A percentile compares a stretch with the other conserved stretches of the same genome.
These are phyloP conservation scores for Ophiosphaerella korrae DNA, from an alignment of 2,329 filamentous ascomycete species.

Conservation along the genomic window DNA sequence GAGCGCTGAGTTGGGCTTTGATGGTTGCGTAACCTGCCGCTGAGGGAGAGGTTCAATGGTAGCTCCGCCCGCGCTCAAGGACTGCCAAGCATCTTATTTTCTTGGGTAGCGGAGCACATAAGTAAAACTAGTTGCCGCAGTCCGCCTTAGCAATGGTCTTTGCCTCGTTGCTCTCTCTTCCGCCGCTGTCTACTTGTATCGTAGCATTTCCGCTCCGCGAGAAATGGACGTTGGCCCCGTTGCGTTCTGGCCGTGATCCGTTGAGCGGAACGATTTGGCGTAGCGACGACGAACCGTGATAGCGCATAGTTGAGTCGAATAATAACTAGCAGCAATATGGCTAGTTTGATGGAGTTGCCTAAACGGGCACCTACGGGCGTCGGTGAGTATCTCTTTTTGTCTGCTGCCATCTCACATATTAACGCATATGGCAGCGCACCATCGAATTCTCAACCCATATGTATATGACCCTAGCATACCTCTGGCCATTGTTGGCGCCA, in stretches of 20 bases:
- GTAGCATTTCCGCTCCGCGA: conserved; percentile 3
- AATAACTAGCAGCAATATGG: conserved; percentile 17
- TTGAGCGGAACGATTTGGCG: conserved; percentile 2
- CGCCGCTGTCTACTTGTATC: conserved; percentile 19
- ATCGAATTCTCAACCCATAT: conserved; percentile 48
- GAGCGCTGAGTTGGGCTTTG: background rate
- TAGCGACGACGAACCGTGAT: background rate
- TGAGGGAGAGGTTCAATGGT: conserved; percentile 9
- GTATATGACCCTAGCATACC: conserved; percentile 55
- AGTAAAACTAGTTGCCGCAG: conserved; percentile 35
- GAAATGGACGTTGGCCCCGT: background rate
- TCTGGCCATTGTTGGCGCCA: conserved; percentile 51
- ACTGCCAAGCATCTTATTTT: conserved; percentile 39
- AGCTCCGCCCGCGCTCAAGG: conserved; percentile 16
- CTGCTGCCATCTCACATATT: background rate
- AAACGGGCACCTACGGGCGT: conserved; percentile 26
- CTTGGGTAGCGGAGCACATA: conserved; percentile 32
- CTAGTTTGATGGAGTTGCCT: conserved; percentile 20
- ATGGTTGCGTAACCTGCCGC: conserved; percentile 6
- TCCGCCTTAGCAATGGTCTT: conserved; percentile 13
- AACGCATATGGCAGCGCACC: conserved; percentile 11
- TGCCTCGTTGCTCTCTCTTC: conserved; percentile 15
- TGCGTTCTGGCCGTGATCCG: conserved; percentile 11
- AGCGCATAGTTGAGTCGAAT: background rate
- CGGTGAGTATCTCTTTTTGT: conserved; percentile 20